Percentiles rank a stretch among this genome's conserved stretches.
These are phyloP conservation scores for Monosporozyma aerobia DNA, from an alignment of 805 yeast genomes.

Conservation along the genomic window DNA sequence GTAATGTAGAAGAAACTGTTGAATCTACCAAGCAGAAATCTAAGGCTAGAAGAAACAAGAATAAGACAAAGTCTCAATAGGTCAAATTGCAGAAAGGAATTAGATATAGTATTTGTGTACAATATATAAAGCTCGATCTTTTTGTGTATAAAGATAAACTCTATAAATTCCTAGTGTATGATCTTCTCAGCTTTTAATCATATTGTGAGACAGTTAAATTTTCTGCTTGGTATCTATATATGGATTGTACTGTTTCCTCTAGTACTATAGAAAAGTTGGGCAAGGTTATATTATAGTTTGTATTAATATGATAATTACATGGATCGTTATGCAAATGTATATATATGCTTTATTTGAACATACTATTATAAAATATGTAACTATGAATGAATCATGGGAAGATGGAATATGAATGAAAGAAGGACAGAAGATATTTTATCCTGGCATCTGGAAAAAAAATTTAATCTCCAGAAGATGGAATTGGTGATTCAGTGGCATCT, in stretches of 20 bases:
- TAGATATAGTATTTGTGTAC: background rate
- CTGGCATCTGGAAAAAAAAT: background rate
- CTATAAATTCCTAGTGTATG: too few relatives aligned
- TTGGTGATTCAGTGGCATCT: background rate
- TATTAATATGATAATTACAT: background rate
- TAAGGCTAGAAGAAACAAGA: background rate
- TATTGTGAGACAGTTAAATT: too few relatives aligned
- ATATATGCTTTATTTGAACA: background rate
- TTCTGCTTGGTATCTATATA: too few relatives aligned
- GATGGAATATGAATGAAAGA: background rate
- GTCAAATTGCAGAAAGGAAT: background rate
- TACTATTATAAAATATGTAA: background rate
- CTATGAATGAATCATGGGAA: background rate
- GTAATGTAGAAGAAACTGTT: constrained; percentile 26
- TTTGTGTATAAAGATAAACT: too few relatives aligned
- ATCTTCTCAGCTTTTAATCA: too few relatives aligned
- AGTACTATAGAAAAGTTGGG: too few relatives aligned
- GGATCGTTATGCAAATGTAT: background rate
- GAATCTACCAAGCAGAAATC: constrained; percentile 12
- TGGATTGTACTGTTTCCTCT: too few relatives aligned
- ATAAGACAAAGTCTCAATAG: background rate
- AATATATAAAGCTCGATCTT: background rate
- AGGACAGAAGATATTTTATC: background rate
- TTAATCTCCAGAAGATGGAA: background rate
- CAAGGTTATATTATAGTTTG: background rate